Evolutionary conservation across 176 grass and related monocot genomes (phyloP).

Genomic region (Musa troglodytarum): DNA sequence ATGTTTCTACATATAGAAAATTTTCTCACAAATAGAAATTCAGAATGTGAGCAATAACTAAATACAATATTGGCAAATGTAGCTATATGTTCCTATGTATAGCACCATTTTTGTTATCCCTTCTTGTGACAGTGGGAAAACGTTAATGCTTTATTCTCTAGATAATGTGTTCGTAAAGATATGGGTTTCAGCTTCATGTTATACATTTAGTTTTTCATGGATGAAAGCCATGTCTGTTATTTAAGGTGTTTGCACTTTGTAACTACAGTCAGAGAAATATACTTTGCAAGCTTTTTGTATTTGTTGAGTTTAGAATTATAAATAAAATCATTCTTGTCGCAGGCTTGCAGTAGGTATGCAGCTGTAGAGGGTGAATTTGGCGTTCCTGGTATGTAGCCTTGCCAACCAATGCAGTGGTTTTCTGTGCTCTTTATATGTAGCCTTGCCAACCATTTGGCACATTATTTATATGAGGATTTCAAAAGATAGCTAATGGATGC

Average conservation of each 20-base stretch:
- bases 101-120: not conserved
- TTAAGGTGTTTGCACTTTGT: no score
- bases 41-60: not conserved
- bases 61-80: not conserved
- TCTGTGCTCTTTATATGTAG: not conserved
- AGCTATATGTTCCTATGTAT: not conserved
- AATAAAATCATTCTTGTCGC: conserved; percentile 11
- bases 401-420: not conserved
- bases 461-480: no score
- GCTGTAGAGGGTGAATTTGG: conserved; percentile 43
- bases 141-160: not conserved
- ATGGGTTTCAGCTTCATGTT: not conserved
- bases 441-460: no score
- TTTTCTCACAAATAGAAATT: not conserved
- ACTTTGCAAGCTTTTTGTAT: no score
- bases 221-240: no score
- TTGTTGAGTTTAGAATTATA: not conserved
- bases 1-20: not conserved
- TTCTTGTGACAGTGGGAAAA: not conserved
- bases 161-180: not conserved
- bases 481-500: no score
- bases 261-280: no score
- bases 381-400: conserved; percentile 50
- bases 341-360: conserved; percentile 73
- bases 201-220: no score